Evolutionary conservation across 306 rosid genomes (phyloP), one percentile per base, ranked within the genome.

Genomic region (Gastrolobium bilobum): DNA sequence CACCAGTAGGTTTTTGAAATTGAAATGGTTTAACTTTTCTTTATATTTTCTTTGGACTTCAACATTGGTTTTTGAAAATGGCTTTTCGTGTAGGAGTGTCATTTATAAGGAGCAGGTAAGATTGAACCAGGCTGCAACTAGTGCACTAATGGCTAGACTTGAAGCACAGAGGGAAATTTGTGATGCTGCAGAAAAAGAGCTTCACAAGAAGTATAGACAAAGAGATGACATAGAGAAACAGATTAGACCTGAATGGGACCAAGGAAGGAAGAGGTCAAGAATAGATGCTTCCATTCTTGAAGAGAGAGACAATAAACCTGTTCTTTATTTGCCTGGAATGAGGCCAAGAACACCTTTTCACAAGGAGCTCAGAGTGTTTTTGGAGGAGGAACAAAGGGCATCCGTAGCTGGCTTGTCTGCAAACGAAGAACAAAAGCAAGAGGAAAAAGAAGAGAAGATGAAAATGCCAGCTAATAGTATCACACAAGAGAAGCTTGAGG

Each of bases 41-140:
- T 60, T 79, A 69, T 51, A n/a, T 35, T 33, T 37, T 44, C 44
- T 44, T 30, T 29, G 29, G 46, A 62, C 8, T 65, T 71, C 10
- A 4, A 68, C 62, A 10, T 38, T 73, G 4, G 76, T 5, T 40
- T 62, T 3, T 52, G 33, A 46, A 37, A 3, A 26, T 4, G 62
- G 56, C 10, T 83, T 86, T 67, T 13, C 51, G 2, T 86, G 87
- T 71, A 93, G 99, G 94, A 90, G 94, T 83, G 97, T 96, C 26
- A 86, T 93, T 33, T 96, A 96, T 67, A 96, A 96, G 89, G 99
- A 96, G 81, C 99, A 96, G 71, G 72, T 93, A 66, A 96, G 99
- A 86, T 85, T 96, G 79, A 96, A 96, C 87, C 98, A 88, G 83
- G 98, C 94, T 54, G 97, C 99, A 53, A 64, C 85, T 26, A 89